phyloP scores from a whole-genome alignment of 768 basidiomycete species.

The Infundibulicybe gibba region DNA sequence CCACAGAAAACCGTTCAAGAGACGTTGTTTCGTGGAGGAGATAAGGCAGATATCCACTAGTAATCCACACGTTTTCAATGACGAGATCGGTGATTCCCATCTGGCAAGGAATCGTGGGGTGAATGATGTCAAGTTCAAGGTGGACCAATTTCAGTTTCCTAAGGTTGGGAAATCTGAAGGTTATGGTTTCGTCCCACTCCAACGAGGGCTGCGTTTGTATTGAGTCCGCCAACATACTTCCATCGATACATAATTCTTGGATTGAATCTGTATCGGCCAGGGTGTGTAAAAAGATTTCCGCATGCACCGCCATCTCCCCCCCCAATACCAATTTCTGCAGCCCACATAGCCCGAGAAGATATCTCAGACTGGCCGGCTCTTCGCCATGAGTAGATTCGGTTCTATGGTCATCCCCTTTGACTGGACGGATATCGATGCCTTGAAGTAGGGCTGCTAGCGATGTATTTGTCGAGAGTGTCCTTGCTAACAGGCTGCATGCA shows the following conservation, averaged over 20 bases:
- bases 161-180: slow-evolving; percentile 40
- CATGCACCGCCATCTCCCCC: slow-evolving; percentile 40
- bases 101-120: slow-evolving; percentile 26
- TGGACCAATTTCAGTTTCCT: slow-evolving; percentile 37
- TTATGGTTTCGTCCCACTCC: slow-evolving; percentile 52
- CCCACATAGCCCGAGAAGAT: slow-evolving; percentile 37
- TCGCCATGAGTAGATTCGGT: slow-evolving; percentile 13
- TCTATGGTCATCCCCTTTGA: slow-evolving; percentile 7
- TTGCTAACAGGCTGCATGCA: slow-evolving; percentile 36
- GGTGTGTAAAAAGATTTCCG: slow-evolving; percentile 44
- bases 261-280: slow-evolving; percentile 37
- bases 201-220: slow-evolving; percentile 32
- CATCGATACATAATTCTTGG: slow-evolving; percentile 43
- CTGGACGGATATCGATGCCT: slow-evolving; percentile 39
- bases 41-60: slow-evolving; percentile 35
- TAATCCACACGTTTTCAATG: slow-evolving; percentile 40
- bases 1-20: slow-evolving; percentile 34
- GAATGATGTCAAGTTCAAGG: slow-evolving; percentile 39
- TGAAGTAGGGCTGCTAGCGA: slow-evolving; percentile 30
- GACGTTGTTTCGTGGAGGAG: slow-evolving; percentile 31
- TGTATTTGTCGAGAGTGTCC: slow-evolving; percentile 34
- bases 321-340: slow-evolving; percentile 42
- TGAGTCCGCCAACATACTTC: slow-evolving; percentile 25
- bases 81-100: slow-evolving; percentile 33
- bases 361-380: slow-evolving; percentile 34